These are phyloP conservation scores for Lactarius hatsudake DNA, from an alignment of 768 basidiomycete species.

Conservation along the genomic window DNA sequence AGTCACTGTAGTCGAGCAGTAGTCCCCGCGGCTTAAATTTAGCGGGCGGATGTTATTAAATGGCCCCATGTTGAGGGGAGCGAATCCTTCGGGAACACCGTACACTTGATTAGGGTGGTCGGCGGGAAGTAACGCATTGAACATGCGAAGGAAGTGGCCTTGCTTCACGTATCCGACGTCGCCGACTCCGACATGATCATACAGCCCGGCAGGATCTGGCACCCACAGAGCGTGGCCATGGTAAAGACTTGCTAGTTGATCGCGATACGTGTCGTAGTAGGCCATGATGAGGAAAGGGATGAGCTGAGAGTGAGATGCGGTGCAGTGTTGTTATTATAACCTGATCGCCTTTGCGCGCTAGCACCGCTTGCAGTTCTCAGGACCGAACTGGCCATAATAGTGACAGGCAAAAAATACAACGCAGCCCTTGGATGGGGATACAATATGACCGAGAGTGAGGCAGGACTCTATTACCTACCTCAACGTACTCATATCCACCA, in stretches of 20 bases:
- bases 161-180: slow-evolving; percentile 26
- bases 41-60: slow-evolving; percentile 15
- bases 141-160: slow-evolving; percentile 24
- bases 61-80: slow-evolving; percentile 13
- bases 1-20: slow-evolving; percentile 7
- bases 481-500: neutral
- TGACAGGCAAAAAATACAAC: neutral
- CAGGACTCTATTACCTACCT: neutral
- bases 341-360: neutral
- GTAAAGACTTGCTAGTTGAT: slow-evolving; percentile 9
- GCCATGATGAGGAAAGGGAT: neutral
- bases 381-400: neutral
- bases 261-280: slow-evolving; percentile 11
- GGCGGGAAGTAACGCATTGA: slow-evolving; percentile 22
- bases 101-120: neutral
- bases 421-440: neutral
- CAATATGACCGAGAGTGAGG: neutral
- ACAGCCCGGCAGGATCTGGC: slow-evolving; percentile 22
- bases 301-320: neutral
- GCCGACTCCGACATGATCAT: slow-evolving; percentile 23
- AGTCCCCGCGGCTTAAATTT: neutral
- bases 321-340: neutral
- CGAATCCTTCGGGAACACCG: slow-evolving; percentile 11
- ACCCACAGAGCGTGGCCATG: slow-evolving; percentile 24
- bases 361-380: neutral